Evolutionary conservation across 2,329 filamentous ascomycete species (phyloP), one percentile per base, ranked within the genome.

Genomic region (Diplodia corticola): DNA sequence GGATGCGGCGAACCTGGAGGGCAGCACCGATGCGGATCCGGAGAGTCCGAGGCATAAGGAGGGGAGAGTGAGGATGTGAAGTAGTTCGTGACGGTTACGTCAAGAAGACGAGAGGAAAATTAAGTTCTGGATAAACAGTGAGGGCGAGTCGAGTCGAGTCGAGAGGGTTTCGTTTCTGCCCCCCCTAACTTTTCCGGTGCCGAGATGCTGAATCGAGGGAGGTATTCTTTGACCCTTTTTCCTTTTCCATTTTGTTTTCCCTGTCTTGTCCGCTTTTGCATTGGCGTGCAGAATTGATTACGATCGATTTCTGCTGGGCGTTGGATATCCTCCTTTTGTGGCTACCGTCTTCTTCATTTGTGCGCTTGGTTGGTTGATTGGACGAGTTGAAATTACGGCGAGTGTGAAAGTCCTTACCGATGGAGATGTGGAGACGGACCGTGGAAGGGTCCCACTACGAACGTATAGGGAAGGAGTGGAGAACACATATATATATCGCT

Each of bases 1-100:
- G 63, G 89, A 89, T 4, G 81, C 73, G 0, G 72, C 37, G n/a
- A 54, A 35, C 28, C 17, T 49, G 44, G 44, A 48, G 20, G 44
- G 37, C 7, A 26, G 48, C 12, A 35, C 57, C n/a, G 57, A 61
- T 61, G 57, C 57, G n/a, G 57, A 49, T 40, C 44, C 44, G 13
- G 57, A 61, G 5, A 49, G 57, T 10, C 57, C 57, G 57, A 49
- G 40, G n/a, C 26, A 24, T 22, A 61, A 61, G 44, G 57, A 61
- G n/a, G 57, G 40, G 13, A 61, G 57, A 6, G 57, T 28, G n/a
- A 49, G 37, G 17, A 5, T 49, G 3, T 61, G 20, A 61, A 35
- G 10, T 7, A 35, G 33, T 35, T 12, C 33, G 6, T 33, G 44
- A 13, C 17, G 9, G 24, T 40, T n/a, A 13, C 12, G 13, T 4